Base-by-base conservation (phyloP, 78 protist species). In the Creolimax fragrantissima region DNA sequence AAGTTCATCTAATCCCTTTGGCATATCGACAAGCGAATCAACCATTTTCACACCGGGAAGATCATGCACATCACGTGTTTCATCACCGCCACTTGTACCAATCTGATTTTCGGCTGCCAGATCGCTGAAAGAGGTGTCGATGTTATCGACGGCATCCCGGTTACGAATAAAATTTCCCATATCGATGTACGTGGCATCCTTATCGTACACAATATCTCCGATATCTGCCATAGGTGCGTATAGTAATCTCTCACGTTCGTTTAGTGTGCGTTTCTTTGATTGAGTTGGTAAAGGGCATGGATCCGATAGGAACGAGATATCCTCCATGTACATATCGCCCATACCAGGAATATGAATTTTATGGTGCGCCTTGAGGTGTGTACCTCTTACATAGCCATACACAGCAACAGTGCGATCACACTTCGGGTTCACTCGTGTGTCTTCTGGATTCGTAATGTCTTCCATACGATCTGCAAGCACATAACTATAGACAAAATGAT, bases 371-470 rank as follows among this genome's bases (percentile, higher is more conserved):
- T 95, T 95, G 84, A 98, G 83, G 89, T 95, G 91, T 66, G 96
- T 94, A 44, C 99, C 99, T 35, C 99, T 95, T 2, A 95, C 94
- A 91, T 96, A 99, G 43, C 99, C 99, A 93, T 94, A 97, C 6
- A 97, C 32, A 5, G 6, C 3, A 36, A 92, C 37, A 81, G 35
- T 74, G 42, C 93, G 93, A 81, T 88, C 93, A 44, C 81, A 74
- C 42, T 93, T 93, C 47, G 97, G 98, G 43, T 95, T 37, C 32
- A 37, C 24, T 32, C 93, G 90, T 41, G 93, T 42, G 24, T 7
- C 43, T 42, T 95, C 98, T 7, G 98, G 97, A 45, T 97, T 95
- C 2, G 98, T 98, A 37, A 97, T 47, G 92, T 98, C 99, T 93
- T 94, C 96, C 81, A 84, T 47, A n/a, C 99, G 96, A 88, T 98